Evolutionary conservation across 805 yeast genomes (phyloP).

Genomic region (Saccharomycopsis malanga): DNA sequence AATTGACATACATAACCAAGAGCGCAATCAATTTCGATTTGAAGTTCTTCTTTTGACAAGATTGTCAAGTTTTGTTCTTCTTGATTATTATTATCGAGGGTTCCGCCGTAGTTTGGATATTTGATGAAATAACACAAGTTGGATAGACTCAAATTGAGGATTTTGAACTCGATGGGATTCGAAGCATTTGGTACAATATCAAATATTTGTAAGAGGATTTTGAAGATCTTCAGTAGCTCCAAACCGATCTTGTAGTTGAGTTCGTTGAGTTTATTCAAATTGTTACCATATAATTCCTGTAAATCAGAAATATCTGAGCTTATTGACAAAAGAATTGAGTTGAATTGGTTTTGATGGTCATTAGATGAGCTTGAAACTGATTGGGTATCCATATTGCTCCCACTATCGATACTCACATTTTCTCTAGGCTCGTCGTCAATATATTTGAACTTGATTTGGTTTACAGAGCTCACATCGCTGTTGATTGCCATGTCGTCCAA

Average conservation of each 20-base stretch:
- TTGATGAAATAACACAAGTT: slow-evolving; percentile 16
- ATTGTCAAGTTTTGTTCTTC: slow-evolving; percentile 10
- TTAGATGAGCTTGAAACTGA: neutral
- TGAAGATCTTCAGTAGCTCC: slow-evolving; percentile 15
- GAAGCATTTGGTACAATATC: slow-evolving; percentile 8
- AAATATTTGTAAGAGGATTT: slow-evolving; percentile 14
- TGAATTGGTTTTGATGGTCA: slow-evolving; percentile 8
- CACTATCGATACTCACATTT: neutral
- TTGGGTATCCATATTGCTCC: neutral
- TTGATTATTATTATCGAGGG: neutral
- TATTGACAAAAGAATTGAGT: slow-evolving; percentile 10
- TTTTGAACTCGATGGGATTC: slow-evolving; percentile 20
- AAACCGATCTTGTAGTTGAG: slow-evolving; percentile 7
- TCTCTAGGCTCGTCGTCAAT: slow-evolving; percentile 13
- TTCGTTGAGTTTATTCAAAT: slow-evolving; percentile 5
- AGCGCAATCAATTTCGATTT: slow-evolving; percentile 40
- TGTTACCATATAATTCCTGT: slow-evolving; percentile 8
- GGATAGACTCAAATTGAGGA: slow-evolving; percentile 13
- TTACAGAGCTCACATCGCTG: slow-evolving; percentile 1
- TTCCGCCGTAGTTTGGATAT: slow-evolving; percentile 16
- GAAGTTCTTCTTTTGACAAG: slow-evolving; percentile 29
- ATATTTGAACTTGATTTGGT: slow-evolving; percentile 10
- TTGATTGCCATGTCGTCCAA: neutral
- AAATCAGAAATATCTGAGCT: slow-evolving; percentile 6
- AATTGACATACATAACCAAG: slow-evolving; percentile 41